Conservation (phyloP, 805 yeast genomes). For the Nadsonia fulvescens region DNA sequence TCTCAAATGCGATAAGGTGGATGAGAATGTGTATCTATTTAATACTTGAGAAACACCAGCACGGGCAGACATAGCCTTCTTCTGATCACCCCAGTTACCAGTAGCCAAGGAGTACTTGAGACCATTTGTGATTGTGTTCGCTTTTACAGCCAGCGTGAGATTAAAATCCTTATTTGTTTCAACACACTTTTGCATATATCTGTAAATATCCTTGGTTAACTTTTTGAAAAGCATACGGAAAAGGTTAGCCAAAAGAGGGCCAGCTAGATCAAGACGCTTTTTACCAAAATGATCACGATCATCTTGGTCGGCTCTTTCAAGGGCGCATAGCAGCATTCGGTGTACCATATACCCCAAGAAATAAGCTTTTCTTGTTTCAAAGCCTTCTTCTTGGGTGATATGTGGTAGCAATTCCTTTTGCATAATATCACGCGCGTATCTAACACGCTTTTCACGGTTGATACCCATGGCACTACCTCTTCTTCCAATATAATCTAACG, state of each 20-base stretch:
- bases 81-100: conserved; percentile 99
- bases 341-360: conserved; percentile 97
- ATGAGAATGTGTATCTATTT: conserved; percentile 93
- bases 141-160: conserved; percentile 88
- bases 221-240: conserved; percentile 89
- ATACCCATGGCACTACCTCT: conserved; percentile 96
- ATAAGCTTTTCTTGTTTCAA: conserved; percentile 90
- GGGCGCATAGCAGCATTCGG: conserved; percentile 81
- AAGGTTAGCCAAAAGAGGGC: conserved; percentile 88
- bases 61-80: conserved; percentile 95
- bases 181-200: conserved; percentile 97
- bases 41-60: conserved; percentile 99
- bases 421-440: conserved; percentile 90
- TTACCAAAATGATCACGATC: conserved; percentile 99
- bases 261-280: conserved; percentile 95
- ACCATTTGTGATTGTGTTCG: conserved; percentile 94
- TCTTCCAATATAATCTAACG: conserved; percentile 93
- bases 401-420: conserved; percentile 95
- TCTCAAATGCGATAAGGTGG: conserved; percentile 96
- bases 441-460: conserved; percentile 92
- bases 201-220: conserved; percentile 87
- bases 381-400: conserved; percentile 93
- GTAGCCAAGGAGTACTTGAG: conserved; percentile 94
- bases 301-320: conserved; percentile 94
- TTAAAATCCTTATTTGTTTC: conserved; percentile 96